These are phyloP conservation scores for Aureobasidium mangrovei DNA, from an alignment of 2,329 filamentous ascomycete species.

Conservation along the genomic window DNA sequence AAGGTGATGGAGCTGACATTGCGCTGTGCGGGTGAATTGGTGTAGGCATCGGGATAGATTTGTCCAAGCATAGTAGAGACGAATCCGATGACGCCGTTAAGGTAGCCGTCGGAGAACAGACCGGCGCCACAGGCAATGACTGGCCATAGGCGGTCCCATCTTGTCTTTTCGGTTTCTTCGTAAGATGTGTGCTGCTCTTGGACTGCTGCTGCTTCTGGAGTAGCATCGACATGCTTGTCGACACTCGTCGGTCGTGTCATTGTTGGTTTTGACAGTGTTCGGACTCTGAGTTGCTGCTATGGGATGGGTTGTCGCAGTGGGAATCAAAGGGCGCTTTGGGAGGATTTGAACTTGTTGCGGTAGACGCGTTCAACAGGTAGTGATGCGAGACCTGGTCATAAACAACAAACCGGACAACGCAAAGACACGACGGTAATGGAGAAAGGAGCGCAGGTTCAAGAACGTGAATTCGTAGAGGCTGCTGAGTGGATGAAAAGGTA, in stretches of 20 bases:
- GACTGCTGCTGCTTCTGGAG: background rate
- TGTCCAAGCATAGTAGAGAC: constrained; percentile 66
- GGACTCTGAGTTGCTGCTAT: background rate
- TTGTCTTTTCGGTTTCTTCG: constrained; percentile 17
- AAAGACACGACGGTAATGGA: too few species aligned
- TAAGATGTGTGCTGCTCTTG: background rate
- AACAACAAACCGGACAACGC: too few species aligned
- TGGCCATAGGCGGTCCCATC: constrained; percentile 53
- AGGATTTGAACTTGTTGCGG: background rate
- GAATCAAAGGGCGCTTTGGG: background rate
- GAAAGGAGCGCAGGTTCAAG: too few species aligned
- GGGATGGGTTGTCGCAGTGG: background rate
- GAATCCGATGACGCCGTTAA: constrained; percentile 84
- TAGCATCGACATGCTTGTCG: background rate
- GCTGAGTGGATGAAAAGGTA: background rate
- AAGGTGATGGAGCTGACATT: constrained; percentile 79
- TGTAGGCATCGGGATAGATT: constrained; percentile 64
- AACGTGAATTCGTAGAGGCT: background rate
- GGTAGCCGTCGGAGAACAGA: constrained; percentile 84
- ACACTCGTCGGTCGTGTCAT: background rate
- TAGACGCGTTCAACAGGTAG: too few species aligned
- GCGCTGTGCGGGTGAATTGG: constrained; percentile 55
- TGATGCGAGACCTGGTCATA: background rate
- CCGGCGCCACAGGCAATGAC: constrained; percentile 84
- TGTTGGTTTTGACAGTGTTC: background rate